A percentile compares a stretch with the other conserved stretches of the same genome.
Conservation (phyloP, 257 asterid species). For the Fraxinus quadrangulata region DNA sequence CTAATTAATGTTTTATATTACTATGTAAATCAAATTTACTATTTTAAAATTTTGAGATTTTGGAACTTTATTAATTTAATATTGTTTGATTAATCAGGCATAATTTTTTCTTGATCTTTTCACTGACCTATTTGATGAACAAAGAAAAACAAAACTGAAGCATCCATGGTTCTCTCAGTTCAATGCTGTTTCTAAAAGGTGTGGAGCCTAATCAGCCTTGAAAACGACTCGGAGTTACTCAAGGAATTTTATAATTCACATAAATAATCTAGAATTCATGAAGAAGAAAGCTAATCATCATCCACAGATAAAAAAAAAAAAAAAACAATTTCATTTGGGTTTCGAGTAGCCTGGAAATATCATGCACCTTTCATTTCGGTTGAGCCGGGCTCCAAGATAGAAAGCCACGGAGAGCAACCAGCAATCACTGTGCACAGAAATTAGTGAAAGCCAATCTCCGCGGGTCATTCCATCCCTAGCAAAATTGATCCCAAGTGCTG, state of each 20-base stretch:
- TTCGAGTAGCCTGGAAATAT: conserved; percentile 9
- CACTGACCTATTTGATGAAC: conserved; percentile 6
- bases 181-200: neutral
- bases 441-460: conserved; percentile 87
- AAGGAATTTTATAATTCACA: neutral
- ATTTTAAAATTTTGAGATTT: conserved; percentile 1
- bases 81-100: neutral
- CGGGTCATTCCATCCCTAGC: conserved; percentile 93
- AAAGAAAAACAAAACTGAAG: neutral
- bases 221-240: neutral
- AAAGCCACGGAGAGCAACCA: conserved; percentile 95
- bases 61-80: conserved; percentile 9
- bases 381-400: conserved; percentile 83
- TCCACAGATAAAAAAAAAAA: conserved; percentile 6
- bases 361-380: conserved; percentile 76
- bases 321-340: neutral
- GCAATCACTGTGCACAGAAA: conserved; percentile 93
- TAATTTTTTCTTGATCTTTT: conserved; percentile 1
- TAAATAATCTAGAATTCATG: neutral
- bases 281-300: conserved; percentile 7
- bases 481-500: conserved; percentile 92
- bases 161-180: neutral
- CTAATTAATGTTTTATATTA: too few species aligned
- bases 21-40: neutral
- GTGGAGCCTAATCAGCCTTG: conserved; percentile 12